Base-by-base conservation (phyloP, 345 rosid genomes). In the Carallia brachiata region DNA sequence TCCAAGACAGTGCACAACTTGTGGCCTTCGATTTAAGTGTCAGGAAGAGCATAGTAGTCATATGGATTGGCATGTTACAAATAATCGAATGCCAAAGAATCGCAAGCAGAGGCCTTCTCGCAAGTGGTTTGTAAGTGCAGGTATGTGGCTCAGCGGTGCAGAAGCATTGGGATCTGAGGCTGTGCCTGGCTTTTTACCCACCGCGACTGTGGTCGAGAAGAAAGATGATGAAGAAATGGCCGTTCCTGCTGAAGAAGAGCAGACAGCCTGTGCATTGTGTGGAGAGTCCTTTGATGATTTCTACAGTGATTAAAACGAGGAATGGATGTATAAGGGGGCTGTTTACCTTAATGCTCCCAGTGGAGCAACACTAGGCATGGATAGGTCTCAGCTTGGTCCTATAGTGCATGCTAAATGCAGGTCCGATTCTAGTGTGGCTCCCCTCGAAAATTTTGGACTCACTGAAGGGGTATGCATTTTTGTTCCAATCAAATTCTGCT, bases 31-130 rank as follows among this genome's bases (percentile, higher is more conserved):
- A 27, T 96, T 96, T 70, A 90, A 86, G 83, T 80, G 79, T 74
- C 99, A 96, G 82, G 98, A 92, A 75, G 96, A 90, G 70, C 99
- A 96, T 75, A 90, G 99, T 66, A 85, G 81, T 73, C 99, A 96
- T 78, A 96, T 96, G 99, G 99, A 96, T 83, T 96, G 99, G 99
- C 98, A 96, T 85, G 99, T 96, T 75, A 96, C 99, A 3, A 96
- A 78, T 83, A 96, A 96, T 78, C 88, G 99, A 64, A 90, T 80
- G 96, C 87, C 97, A 36, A 96, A 88, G 87, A 96, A 79, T 71
- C 97, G 95, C 48, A 96, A 96, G 83, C 98, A 96, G 82, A 96
- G 87, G 7, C 82, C 93, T 77, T 90, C 98, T 44, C 93, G 98
- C 67, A 96, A 90, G 83, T 96, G 98, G 99, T 96, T 96, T 85